phyloP scores from a whole-genome alignment of 2,329 filamentous ascomycete genomes.

The Arthrobotrys entomopaga region DNA sequence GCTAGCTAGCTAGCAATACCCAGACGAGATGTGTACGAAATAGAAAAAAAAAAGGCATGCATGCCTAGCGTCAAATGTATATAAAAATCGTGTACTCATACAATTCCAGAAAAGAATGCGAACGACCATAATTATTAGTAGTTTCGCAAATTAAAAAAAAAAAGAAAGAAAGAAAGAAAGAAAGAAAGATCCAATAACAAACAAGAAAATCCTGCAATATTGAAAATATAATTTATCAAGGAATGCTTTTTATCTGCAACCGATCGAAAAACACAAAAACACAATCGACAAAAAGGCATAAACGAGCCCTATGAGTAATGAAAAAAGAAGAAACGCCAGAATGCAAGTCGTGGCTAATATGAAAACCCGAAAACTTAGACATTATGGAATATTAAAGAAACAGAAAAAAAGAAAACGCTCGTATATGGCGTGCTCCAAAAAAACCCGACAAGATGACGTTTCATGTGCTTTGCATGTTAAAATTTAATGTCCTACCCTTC shows the following conservation, averaged over 20 bases:
- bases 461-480: constrained; percentile 1
- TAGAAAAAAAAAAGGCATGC: constrained; percentile 6
- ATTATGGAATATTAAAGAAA: constrained; percentile 1
- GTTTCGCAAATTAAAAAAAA: too few species aligned
- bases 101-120: constrained; percentile 38
- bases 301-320: neutral
- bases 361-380: neutral
- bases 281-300: neutral
- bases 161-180: too few species aligned
- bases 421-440: constrained; percentile 6
- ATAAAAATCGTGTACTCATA: constrained; percentile 47
- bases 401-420: neutral
- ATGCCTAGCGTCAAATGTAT: constrained; percentile 29
- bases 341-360: constrained; percentile 15
- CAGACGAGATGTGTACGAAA: too few species aligned
- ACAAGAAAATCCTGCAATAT: neutral
- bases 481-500: constrained; percentile 20
- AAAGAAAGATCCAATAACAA: too few species aligned
- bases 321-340: constrained; percentile 31
- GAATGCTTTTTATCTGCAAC: constrained; percentile 1
- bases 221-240: neutral
- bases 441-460: constrained; percentile 1
- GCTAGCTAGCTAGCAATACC: too few species aligned
- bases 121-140: too few species aligned
- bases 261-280: too few species aligned